These are phyloP conservation scores for Didymella pomorum DNA, from an alignment of 2,329 filamentous ascomycete genomes.

Conservation along the genomic window DNA sequence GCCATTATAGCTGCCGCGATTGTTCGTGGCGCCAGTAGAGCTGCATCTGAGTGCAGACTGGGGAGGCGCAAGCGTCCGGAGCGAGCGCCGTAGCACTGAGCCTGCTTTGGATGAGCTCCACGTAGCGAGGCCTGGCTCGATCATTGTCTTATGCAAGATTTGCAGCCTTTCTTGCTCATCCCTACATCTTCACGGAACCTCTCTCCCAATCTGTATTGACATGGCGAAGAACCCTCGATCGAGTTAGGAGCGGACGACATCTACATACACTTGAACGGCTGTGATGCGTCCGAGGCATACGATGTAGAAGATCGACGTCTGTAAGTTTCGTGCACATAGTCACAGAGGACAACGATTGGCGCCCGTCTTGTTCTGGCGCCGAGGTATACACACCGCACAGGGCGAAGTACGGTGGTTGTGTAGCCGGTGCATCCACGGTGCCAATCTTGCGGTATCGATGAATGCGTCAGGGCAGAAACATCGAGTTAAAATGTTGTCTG, in stretches of 20 bases:
- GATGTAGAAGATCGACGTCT: not conserved
- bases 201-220: not conserved
- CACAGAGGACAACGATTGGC: not conserved
- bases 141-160: not conserved
- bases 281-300: not conserved
- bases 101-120: not conserved
- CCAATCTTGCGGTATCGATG: not conserved
- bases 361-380: not conserved
- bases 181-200: not conserved
- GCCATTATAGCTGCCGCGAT: conserved; percentile 1
- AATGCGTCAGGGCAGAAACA: not conserved
- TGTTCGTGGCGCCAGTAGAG: not conserved
- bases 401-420: not conserved
- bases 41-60: not conserved
- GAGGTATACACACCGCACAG: not conserved
- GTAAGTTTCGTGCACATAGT: not conserved
- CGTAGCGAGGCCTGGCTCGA: not conserved
- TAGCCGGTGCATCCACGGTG: no score
- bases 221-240: not conserved
- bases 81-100: not conserved
- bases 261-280: not conserved
- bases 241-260: not conserved
- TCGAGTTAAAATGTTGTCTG: not conserved
- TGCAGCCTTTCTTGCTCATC: not conserved
- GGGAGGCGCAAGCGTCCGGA: not conserved